A percentile compares a stretch with the other conserved stretches of the same genome.
These are phyloP conservation scores for Trichoderma sp. DNA, from an alignment of 2,329 filamentous ascomycete genomes.

Conservation along the genomic window DNA sequence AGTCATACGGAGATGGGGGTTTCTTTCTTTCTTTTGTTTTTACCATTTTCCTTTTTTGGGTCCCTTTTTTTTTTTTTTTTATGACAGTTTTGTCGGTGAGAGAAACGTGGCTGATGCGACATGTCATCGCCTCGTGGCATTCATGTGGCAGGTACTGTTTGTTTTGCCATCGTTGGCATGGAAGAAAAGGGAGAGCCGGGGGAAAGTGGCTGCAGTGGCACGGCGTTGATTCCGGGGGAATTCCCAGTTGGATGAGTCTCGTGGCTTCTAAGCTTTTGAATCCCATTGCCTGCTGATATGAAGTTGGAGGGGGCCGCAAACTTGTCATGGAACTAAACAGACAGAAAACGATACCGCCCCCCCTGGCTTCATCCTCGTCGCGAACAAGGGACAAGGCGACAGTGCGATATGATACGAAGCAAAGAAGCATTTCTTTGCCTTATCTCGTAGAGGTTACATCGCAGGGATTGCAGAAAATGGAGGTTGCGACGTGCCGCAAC, in stretches of 20 bases:
- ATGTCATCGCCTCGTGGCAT: not conserved
- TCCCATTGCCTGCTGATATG: not conserved
- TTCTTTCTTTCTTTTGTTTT: not conserved
- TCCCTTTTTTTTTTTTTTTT: not conserved
- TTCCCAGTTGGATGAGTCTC: not conserved
- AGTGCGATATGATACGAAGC: not conserved
- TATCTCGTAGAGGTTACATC: constrained; percentile 7
- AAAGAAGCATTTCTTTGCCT: constrained; percentile 5
- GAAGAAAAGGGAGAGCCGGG: not conserved
- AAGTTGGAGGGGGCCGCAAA: not conserved
- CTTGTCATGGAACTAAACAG: not conserved
- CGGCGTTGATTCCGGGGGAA: not conserved
- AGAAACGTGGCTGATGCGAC: not conserved
- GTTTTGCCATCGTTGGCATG: not conserved
- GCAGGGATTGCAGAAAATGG: not conserved
- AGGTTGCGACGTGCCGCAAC: constrained; percentile 5
- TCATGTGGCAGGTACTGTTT: not conserved
- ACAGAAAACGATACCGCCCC: not conserved
- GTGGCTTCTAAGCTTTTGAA: not conserved
- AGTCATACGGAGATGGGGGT: not conserved
- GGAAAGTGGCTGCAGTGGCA: not conserved
- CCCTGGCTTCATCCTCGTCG: not conserved
- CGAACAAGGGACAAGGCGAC: not conserved
- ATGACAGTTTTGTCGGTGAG: not conserved
- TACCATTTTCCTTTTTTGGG: no score